phyloP scores from a whole-genome alignment of 2,329 filamentous ascomycete species.

The Colletotrichum sp. region DNA sequence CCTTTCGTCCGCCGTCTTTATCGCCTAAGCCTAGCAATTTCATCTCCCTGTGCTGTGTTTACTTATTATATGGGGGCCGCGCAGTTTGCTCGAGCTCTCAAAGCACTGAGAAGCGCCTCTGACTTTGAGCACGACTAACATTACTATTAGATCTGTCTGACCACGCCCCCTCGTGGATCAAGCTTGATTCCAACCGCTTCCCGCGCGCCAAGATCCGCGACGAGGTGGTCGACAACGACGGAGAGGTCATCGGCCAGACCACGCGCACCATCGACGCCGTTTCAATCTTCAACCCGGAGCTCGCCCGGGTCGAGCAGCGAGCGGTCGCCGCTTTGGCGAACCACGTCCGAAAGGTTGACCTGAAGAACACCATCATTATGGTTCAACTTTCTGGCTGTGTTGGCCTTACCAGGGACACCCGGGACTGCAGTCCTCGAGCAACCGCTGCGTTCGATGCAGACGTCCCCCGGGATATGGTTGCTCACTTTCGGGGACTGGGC shows the following conservation, averaged over 20 bases:
- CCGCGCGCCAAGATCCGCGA: neutral
- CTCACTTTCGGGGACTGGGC: neutral
- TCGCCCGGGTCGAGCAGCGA: neutral
- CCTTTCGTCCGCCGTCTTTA: neutral
- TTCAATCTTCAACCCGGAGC: neutral
- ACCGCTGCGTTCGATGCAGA: neutral
- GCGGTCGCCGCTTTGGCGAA: neutral
- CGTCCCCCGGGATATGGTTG: neutral
- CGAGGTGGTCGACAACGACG: neutral
- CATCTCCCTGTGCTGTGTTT: neutral
- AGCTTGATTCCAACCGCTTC: neutral
- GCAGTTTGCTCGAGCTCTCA: neutral
- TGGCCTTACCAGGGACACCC: neutral
- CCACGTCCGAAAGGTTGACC: neutral
- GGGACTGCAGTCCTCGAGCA: neutral
- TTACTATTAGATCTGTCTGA: neutral
- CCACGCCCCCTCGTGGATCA: neutral
- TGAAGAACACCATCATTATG: neutral
- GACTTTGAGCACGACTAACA: neutral
- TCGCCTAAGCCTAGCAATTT: neutral
- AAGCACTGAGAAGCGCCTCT: neutral
- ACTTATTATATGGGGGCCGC: neutral
- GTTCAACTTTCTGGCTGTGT: neutral
- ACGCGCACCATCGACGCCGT: neutral
- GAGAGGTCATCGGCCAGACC: neutral